Evolutionary conservation across 2,329 filamentous ascomycete species (phyloP).

Genomic region (Hypoxylon sp.): DNA sequence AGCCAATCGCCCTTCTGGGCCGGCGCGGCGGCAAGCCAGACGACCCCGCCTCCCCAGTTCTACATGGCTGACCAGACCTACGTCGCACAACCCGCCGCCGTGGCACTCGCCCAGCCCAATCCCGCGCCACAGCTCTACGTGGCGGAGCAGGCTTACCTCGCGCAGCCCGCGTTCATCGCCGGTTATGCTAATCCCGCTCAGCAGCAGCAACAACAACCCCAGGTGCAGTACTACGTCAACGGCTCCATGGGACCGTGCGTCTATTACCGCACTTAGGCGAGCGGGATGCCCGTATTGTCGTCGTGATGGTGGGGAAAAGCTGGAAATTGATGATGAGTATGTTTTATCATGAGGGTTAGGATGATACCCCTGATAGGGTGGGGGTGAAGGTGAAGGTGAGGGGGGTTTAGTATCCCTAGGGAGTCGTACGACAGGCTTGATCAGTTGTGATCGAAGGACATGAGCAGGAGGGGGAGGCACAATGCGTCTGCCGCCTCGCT

Average conservation of each 20-base stretch:
- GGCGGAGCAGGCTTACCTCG: conserved; percentile 30
- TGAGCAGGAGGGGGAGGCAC: no score
- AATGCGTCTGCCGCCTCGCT: no score
- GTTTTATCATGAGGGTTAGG: not conserved
- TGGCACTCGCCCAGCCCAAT: not conserved
- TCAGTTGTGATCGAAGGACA: no score
- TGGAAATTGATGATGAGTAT: not conserved
- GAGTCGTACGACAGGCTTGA: no score
- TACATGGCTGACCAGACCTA: conserved; percentile 14
- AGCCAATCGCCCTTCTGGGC: conserved; percentile 39
- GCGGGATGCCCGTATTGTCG: not conserved
- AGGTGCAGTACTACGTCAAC: conserved; percentile 34
- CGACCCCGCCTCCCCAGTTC: conserved; percentile 28
- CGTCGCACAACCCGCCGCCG: not conserved
- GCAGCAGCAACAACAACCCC: conserved; percentile 15
- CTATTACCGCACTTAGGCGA: conserved; percentile 25
- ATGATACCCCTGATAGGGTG: no score
- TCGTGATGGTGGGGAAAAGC: not conserved
- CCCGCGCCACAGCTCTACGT: conserved; percentile 1
- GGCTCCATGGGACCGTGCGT: conserved; percentile 22
- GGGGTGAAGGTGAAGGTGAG: no score
- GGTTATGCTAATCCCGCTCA: not conserved
- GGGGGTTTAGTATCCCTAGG: no score
- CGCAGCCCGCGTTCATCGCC: conserved; percentile 25
- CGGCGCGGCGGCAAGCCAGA: conserved; percentile 5